Conservation (phyloP, 352 stramenopile species). For the Aphanomyces stellatus region DNA sequence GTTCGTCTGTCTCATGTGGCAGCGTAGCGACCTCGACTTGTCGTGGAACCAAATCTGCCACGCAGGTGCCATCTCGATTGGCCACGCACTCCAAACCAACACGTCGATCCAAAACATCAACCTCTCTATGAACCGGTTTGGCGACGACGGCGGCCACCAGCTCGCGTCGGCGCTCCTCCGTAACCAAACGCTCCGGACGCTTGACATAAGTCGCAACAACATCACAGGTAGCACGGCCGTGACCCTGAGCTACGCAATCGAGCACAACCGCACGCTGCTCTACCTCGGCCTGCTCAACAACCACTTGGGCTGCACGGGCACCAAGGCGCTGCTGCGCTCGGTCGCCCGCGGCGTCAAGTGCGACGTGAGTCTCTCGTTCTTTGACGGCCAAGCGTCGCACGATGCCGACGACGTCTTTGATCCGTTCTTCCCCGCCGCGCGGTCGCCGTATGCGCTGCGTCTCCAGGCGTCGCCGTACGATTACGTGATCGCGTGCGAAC, state of each 20-base stretch:
- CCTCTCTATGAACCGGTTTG: slow-evolving; percentile 63
- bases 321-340: slow-evolving; percentile 41
- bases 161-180: slow-evolving; percentile 38
- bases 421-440: slow-evolving; percentile 34
- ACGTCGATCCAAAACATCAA: slow-evolving; percentile 34
- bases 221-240: slow-evolving; percentile 44
- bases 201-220: slow-evolving; percentile 57
- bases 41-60: slow-evolving; percentile 68
- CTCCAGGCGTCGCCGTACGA: slow-evolving; percentile 50
- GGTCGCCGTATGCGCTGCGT: slow-evolving; percentile 48
- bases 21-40: slow-evolving; percentile 33
- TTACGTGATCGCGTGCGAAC: slow-evolving; percentile 45
- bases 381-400: slow-evolving; percentile 32
- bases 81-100: slow-evolving; percentile 44
- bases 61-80: slow-evolving; percentile 40
- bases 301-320: slow-evolving; percentile 38
- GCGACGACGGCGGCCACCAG: slow-evolving; percentile 50
- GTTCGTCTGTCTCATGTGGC: not conserved
- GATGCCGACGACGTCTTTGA: slow-evolving; percentile 44
- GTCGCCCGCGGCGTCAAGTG: slow-evolving; percentile 40
- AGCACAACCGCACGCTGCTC: slow-evolving; percentile 32
- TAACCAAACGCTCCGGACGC: slow-evolving; percentile 37
- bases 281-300: slow-evolving; percentile 50
- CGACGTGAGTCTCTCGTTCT: slow-evolving; percentile 47
- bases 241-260: slow-evolving; percentile 49